phyloP scores from a whole-genome alignment of 2,329 filamentous ascomycete species.

The Peltaster fructicola region DNA sequence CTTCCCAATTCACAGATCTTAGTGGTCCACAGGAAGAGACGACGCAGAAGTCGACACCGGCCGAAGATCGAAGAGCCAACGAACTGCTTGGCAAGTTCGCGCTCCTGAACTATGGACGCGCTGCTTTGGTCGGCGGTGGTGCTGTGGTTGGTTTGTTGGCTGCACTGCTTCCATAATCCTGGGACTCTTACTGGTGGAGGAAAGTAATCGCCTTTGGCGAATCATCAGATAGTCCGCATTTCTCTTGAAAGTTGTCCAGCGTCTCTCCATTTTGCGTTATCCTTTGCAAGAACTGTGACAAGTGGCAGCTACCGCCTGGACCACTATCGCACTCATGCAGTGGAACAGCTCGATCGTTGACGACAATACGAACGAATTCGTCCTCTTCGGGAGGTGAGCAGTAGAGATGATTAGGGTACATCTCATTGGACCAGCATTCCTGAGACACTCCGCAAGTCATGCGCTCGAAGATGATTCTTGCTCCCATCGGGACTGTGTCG shows the following conservation, averaged over 20 bases:
- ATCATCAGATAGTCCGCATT: constrained; percentile 29
- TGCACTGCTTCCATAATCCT: too few relatives aligned
- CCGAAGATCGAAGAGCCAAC: constrained; percentile 22
- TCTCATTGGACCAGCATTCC: constrained; percentile 10
- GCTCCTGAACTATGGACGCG: constrained; percentile 10
- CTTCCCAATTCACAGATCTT: constrained; percentile 9
- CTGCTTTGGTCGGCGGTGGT: constrained; percentile 9
- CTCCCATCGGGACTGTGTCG: constrained; percentile 40
- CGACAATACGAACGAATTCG: constrained; percentile 33
- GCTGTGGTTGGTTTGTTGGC: constrained; percentile 13
- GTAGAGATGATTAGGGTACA: constrained; percentile 17
- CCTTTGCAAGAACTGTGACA: constrained; percentile 26
- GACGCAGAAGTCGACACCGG: constrained; percentile 18
- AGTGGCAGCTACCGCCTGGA: constrained; percentile 30
- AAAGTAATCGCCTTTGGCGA: constrained; percentile 30
- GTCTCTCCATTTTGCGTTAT: constrained; percentile 24
- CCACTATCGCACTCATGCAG: constrained; percentile 30
- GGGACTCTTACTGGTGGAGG: constrained; percentile 32
- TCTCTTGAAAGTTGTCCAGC: constrained; percentile 29
- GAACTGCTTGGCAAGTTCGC: constrained; percentile 18
- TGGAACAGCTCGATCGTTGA: constrained; percentile 39
- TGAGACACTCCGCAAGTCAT: constrained; percentile 24
- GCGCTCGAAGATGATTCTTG: constrained; percentile 36
- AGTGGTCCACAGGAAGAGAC: constrained; percentile 15
- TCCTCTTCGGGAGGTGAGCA: constrained; percentile 11